Evolutionary conservation across 2,329 filamentous ascomycete species (phyloP), one percentile per base, ranked within the genome.

Genomic region (Aureobasidium sp.): DNA sequence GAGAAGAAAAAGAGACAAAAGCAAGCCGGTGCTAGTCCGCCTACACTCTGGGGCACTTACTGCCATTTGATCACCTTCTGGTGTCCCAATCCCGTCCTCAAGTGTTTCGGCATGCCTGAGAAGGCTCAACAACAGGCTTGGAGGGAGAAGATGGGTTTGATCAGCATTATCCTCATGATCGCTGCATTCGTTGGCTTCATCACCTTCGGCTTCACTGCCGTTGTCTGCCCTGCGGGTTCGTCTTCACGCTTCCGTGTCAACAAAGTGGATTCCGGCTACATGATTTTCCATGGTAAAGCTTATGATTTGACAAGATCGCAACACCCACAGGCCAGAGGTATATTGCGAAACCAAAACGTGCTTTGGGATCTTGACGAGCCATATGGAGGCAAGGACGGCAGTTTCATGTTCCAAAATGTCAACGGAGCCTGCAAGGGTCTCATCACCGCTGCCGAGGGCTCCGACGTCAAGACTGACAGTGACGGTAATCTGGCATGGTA

Each of bases 361-460:
- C 78, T 99, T 15, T 97, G 85, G 69, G 91, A 96, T 71, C 77
- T 95, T n/a, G 81, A 86, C 0, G 83, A 87, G 66, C 89, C 89
- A 69, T 58, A 58, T 58, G 87, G 86, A 60, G 94, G 92, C n/a
- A 83, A 89, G 73, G 95, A 99, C 71, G 93, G 90, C 61, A 97
- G 92, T 70, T 99, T 99, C 72, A 77, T 99, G 69, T 99, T 99
- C 76, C 94, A 99, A 72, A 95, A 97, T 66, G 94, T 99, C 73
- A 99, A 99, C 68, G 95, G 94, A 50, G 89, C 88, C 64, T 99
- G 94, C 81, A 99, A 97, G 76, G 88, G 82, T 10, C 75, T 97
- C 60, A 96, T 99, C 70, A 95, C 84, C 0, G 74, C 80, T 8
- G 83, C 87, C 1, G 71, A 81, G 1, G 79, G 79, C 60, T 95